Evolutionary conservation across 331 rosid genomes (phyloP).

Genomic region (Malus hybrid): DNA sequence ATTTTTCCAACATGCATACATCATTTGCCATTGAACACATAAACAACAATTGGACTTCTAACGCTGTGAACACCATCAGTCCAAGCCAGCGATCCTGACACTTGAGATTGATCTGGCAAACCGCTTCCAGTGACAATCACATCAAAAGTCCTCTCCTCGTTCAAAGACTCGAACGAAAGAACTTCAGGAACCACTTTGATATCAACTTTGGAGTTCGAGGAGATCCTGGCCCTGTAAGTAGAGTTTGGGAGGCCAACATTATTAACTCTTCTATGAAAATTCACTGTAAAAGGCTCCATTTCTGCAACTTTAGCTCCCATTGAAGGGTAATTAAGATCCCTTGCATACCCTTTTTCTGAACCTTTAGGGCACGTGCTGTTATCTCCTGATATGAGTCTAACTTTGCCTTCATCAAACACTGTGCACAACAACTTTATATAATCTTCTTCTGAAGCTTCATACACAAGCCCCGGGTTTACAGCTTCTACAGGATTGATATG

Average conservation of each 20-base stretch:
- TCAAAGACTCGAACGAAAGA: constrained; percentile 13
- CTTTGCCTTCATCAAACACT: background rate
- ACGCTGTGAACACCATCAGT: constrained; percentile 22
- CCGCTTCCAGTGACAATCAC: constrained; percentile 1
- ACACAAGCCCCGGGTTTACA: constrained; percentile 2
- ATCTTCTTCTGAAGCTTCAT: constrained; percentile 20
- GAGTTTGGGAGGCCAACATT: constrained; percentile 31
- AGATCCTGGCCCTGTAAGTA: constrained; percentile 11
- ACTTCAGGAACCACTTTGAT: constrained; percentile 5
- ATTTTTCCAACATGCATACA: too few species aligned
- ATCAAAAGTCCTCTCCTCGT: constrained; percentile 6
- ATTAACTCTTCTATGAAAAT: constrained; percentile 26
- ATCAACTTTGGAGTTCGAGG: background rate
- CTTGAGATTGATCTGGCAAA: background rate
- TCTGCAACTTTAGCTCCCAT: constrained; percentile 3
- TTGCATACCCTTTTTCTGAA: background rate
- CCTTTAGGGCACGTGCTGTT: constrained; percentile 17
- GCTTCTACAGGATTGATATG: constrained; percentile 17
- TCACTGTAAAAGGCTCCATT: background rate
- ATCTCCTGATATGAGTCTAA: background rate
- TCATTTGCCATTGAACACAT: background rate
- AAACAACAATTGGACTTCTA: constrained; percentile 25
- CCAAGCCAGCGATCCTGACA: constrained; percentile 21
- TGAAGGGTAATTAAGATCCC: constrained; percentile 34
- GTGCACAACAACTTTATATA: constrained; percentile 12